phyloP scores from a whole-genome alignment of 179 eudicot genomes.

The Beta macrorhiza region DNA sequence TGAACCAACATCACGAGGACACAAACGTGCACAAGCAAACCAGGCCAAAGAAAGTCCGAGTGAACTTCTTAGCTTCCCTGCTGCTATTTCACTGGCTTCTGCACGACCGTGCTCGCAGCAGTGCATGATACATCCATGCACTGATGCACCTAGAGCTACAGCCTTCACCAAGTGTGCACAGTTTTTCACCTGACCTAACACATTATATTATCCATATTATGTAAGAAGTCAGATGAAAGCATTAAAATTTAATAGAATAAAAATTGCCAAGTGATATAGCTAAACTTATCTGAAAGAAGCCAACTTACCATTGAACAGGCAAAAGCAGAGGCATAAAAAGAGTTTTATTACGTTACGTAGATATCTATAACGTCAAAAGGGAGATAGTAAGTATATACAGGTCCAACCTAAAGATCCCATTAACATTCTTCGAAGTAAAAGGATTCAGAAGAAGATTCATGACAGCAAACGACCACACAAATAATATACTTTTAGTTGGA shows the following conservation, averaged over 20 bases:
- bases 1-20: not conserved
- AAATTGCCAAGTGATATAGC: too few relatives aligned
- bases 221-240: not conserved
- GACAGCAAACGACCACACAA: not conserved
- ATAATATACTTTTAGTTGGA: not conserved
- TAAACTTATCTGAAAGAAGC: too few relatives aligned
- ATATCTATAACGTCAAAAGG: not conserved
- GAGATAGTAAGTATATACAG: not conserved
- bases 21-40: not conserved
- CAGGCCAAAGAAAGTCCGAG: not conserved
- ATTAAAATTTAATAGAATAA: not conserved
- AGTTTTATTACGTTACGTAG: not conserved
- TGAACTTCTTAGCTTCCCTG: not conserved
- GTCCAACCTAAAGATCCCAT: constrained; percentile 20
- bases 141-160: not conserved
- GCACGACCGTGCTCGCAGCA: not conserved
- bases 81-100: not conserved
- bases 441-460: constrained; percentile 10
- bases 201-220: too few relatives aligned
- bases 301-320: not conserved
- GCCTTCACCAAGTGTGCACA: not conserved
- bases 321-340: constrained; percentile 12
- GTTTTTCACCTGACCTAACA: not conserved
- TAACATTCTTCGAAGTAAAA: not conserved
- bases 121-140: not conserved